Evolutionary conservation across 225 moss, liverwort and hornwort species (phyloP).

Genomic region (Rhytidiadelphus loreus): DNA sequence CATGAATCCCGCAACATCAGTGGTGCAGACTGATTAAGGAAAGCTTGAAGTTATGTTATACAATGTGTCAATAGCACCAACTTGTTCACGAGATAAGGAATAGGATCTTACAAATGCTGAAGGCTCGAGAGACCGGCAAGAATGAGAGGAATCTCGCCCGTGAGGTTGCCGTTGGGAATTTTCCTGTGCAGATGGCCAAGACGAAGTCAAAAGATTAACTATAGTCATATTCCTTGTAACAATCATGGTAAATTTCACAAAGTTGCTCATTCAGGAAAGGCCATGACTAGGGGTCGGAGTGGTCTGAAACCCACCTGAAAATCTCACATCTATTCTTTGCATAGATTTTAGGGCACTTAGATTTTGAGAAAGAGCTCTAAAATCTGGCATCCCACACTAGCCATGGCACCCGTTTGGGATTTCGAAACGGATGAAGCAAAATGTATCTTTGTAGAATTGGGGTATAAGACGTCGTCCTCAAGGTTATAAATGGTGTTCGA

Average conservation of each 20-base stretch:
- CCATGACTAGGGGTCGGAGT: neutral
- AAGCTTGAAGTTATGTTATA: neutral
- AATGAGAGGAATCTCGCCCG: slow-evolving; percentile 27
- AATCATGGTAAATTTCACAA: neutral
- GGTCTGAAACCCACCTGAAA: neutral
- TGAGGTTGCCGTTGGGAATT: slow-evolving; percentile 18
- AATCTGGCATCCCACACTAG: neutral
- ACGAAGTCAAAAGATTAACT: neutral
- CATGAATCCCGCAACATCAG: neutral
- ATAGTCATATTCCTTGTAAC: neutral
- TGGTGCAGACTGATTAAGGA: neutral
- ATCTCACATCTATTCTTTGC: neutral
- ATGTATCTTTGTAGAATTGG: neutral
- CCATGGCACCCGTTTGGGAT: neutral
- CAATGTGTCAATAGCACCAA: neutral
- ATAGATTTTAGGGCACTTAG: neutral
- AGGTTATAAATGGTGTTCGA: neutral
- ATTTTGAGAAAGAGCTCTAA: neutral
- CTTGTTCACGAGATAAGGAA: neutral
- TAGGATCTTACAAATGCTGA: slow-evolving; percentile 14
- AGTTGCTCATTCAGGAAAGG: neutral
- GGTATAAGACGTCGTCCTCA: neutral
- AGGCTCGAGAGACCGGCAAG: slow-evolving; percentile 24
- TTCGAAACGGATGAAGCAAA: neutral
- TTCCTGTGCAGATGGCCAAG: neutral